These are phyloP conservation scores for Ustilago trichophora DNA, from an alignment of 1,284 basidiomycete genomes.

Conservation along the genomic window DNA sequence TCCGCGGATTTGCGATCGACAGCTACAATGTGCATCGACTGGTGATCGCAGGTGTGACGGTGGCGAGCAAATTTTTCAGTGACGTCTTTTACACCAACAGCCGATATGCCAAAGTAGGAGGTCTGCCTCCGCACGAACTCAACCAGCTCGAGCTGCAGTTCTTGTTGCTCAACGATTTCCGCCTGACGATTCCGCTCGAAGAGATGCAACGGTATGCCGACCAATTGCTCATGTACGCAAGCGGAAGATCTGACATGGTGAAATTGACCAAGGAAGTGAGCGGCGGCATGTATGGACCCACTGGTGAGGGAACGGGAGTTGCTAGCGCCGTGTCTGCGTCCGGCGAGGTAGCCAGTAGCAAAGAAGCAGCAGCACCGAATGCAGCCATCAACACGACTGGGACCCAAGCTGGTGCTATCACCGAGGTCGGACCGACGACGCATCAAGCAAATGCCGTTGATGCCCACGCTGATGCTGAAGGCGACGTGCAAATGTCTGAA, in stretches of 20 bases:
- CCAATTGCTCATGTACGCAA: slow-evolving; percentile 74
- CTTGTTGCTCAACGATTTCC: slow-evolving; percentile 92
- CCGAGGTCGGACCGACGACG: no score
- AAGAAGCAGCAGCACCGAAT: no score
- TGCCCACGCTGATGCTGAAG: slow-evolving; percentile 20
- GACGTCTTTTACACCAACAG: slow-evolving; percentile 99
- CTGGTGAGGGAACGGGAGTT: no score
- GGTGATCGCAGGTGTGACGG: slow-evolving; percentile 96
- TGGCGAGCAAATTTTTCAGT: slow-evolving; percentile 97
- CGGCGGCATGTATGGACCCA: no score
- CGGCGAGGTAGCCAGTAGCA: no score
- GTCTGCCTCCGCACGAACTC: slow-evolving; percentile 89
- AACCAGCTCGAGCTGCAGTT: slow-evolving; percentile 98
- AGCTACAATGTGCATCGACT: slow-evolving; percentile 95
- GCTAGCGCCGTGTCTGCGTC: neutral
- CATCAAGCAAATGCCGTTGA: no score
- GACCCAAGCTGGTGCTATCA: no score
- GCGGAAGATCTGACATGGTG: slow-evolving; percentile 35
- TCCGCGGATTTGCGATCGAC: slow-evolving; percentile 87
- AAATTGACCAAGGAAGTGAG: slow-evolving; percentile 25
- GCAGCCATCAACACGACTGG: no score
- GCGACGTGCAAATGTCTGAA: slow-evolving; percentile 40
- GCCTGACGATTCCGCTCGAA: slow-evolving; percentile 82
- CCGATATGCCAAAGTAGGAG: slow-evolving; percentile 96
- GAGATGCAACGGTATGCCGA: slow-evolving; percentile 97